Conservation (phyloP, 352 stramenopile species). For the Peronospora farinosa region DNA sequence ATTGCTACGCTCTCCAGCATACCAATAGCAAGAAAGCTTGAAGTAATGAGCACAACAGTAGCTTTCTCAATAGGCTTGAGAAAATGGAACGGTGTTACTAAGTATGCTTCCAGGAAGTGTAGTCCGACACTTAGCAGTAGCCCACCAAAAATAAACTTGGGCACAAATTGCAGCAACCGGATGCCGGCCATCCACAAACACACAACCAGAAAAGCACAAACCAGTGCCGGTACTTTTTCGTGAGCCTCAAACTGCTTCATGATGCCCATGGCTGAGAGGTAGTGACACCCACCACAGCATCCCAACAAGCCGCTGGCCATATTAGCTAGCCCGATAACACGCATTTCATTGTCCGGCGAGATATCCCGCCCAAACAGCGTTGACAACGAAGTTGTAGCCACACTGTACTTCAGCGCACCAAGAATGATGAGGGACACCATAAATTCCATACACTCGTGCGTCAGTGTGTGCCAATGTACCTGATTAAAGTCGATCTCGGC, state of each 20-base stretch:
- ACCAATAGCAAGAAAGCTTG: slow-evolving; percentile 63
- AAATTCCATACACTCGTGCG: slow-evolving; percentile 51
- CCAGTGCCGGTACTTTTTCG: slow-evolving; percentile 63
- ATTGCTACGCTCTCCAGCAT: slow-evolving; percentile 69
- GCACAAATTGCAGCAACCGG: slow-evolving; percentile 58
- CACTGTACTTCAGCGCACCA: slow-evolving; percentile 74
- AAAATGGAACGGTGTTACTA: slow-evolving; percentile 63
- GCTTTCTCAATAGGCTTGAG: slow-evolving; percentile 60
- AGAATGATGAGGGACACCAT: slow-evolving; percentile 69
- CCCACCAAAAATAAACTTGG: slow-evolving; percentile 80
- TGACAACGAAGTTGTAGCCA: slow-evolving; percentile 71
- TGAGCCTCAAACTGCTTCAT: slow-evolving; percentile 82
- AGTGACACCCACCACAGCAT: slow-evolving; percentile 72
- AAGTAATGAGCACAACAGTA: slow-evolving; percentile 61
- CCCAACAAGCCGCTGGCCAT: slow-evolving; percentile 55
- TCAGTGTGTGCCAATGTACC: slow-evolving; percentile 56
- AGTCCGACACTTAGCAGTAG: slow-evolving; percentile 66
- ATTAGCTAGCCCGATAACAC: slow-evolving; percentile 72
- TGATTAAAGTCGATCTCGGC: slow-evolving; percentile 52
- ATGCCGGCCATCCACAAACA: slow-evolving; percentile 64
- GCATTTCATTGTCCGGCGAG: slow-evolving; percentile 73
- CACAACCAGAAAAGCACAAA: slow-evolving; percentile 52
- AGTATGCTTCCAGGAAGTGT: slow-evolving; percentile 76
- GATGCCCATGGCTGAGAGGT: slow-evolving; percentile 78
- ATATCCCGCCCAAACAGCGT: slow-evolving; percentile 76